phyloP scores from a whole-genome alignment of 1,284 basidiomycete genomes.

The Puccinia coronata region DNA sequence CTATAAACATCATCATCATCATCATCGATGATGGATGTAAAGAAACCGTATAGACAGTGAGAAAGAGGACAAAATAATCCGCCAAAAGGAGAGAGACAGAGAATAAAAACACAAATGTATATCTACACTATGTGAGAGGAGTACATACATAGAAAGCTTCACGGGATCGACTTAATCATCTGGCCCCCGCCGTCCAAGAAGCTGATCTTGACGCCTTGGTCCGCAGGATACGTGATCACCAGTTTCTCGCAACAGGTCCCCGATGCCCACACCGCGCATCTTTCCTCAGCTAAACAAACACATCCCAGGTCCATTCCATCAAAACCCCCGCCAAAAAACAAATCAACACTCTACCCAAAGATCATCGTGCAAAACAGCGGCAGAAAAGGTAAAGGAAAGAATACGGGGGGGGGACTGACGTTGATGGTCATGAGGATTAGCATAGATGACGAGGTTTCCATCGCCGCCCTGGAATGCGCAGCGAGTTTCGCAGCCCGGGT shows the following conservation, averaged over 20 bases:
- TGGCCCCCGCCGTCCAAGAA: conserved; percentile 5
- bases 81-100: no score
- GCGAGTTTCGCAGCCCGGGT: conserved; percentile 25
- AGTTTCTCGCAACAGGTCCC: conserved; percentile 37
- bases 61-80: no score
- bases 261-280: conserved; percentile 46
- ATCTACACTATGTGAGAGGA: not conserved
- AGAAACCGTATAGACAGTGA: no score
- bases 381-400: not conserved
- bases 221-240: conserved; percentile 1
- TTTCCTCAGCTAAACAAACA: conserved; percentile 11
- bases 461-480: conserved; percentile 43
- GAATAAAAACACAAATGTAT: not conserved
- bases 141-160: not conserved
- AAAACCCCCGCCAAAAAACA: not conserved
- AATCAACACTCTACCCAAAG: not conserved
- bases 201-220: conserved; percentile 8
- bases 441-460: conserved; percentile 49
- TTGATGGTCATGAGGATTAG: conserved; percentile 34
- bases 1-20: no score
- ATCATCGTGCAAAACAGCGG: not conserved
- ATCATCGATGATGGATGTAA: no score
- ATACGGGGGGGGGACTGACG: not conserved
- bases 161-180: conserved; percentile 7
- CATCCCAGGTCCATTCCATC: not conserved